These are phyloP conservation scores for Hippophae gyantsensis DNA, from an alignment of 306 rosid genomes.

Conservation along the genomic window DNA sequence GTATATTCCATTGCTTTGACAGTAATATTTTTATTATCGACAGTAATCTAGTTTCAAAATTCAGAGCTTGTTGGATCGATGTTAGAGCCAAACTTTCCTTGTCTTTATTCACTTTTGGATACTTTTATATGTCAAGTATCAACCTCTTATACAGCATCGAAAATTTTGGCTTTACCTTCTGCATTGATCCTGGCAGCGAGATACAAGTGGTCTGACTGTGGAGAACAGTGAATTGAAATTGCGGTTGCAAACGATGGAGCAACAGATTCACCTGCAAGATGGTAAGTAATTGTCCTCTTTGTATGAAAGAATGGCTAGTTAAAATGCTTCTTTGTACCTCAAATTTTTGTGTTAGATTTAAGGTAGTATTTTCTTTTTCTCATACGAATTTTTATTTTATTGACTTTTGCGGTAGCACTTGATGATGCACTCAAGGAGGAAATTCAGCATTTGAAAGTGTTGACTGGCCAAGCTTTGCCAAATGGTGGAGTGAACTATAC, in stretches of 20 bases:
- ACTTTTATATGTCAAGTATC: not conserved
- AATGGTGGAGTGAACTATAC: conserved; percentile 73
- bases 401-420: conserved; percentile 38
- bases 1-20: conserved; percentile 23
- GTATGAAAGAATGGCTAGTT: not conserved
- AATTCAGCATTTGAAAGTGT: conserved; percentile 81
- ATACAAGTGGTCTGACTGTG: conserved; percentile 71
- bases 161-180: conserved; percentile 5
- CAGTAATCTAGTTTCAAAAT: too few species aligned
- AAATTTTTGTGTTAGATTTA: not conserved
- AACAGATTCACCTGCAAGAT: conserved; percentile 93
- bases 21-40: not conserved
- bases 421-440: conserved; percentile 90
- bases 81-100: too few species aligned
- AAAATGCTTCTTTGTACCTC: not conserved
- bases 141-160: not conserved
- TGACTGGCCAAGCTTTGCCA: conserved; percentile 70
- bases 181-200: conserved; percentile 50
- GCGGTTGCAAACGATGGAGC: conserved; percentile 93
- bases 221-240: conserved; percentile 90
- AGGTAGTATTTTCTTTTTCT: too few species aligned
- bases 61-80: too few species aligned
- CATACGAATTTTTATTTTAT: not conserved
- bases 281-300: conserved; percentile 29
- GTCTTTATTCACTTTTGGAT: too few species aligned